Evolutionary conservation across 2,329 filamentous ascomycete genomes (phyloP).

Genomic region (Fusarium coffeatum): DNA sequence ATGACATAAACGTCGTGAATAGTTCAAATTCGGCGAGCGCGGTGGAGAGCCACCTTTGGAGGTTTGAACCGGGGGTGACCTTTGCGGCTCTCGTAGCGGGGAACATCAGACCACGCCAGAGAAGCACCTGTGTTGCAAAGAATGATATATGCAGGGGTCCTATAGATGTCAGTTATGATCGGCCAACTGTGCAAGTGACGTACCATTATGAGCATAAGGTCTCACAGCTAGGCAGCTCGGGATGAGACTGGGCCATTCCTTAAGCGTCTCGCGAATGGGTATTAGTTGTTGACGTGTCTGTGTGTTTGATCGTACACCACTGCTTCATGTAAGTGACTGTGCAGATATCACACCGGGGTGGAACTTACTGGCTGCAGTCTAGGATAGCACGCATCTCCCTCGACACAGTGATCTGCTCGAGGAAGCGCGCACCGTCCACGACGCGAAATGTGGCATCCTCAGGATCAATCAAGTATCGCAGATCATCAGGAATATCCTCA

Average conservation of each 20-base stretch:
- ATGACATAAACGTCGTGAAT: constrained; percentile 54
- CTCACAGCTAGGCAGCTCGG: constrained; percentile 48
- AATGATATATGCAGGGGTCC: constrained; percentile 57
- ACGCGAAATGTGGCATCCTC: constrained; percentile 49
- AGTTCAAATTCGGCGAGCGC: constrained; percentile 53
- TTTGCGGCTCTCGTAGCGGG: constrained; percentile 58
- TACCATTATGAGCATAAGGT: constrained; percentile 37
- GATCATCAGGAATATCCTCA: constrained; percentile 54
- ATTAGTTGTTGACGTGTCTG: constrained; percentile 41
- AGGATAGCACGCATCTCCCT: constrained; percentile 49
- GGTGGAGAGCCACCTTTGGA: constrained; percentile 51
- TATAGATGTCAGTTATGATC: constrained; percentile 20
- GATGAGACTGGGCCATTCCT: constrained; percentile 53
- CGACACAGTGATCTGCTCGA: constrained; percentile 50
- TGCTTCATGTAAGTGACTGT: constrained; percentile 17
- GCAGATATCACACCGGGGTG: not conserved
- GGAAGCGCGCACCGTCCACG: constrained; percentile 53
- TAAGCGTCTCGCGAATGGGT: constrained; percentile 47
- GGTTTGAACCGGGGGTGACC: constrained; percentile 50
- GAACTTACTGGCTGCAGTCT: constrained; percentile 51
- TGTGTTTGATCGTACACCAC: constrained; percentile 26
- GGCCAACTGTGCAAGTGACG: not conserved
- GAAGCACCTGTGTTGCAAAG: constrained; percentile 56
- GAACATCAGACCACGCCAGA: constrained; percentile 59
- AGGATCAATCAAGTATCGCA: constrained; percentile 52